Evolutionary conservation across 306 rosid genomes (phyloP), one percentile per base, ranked within the genome.

Genomic region (Sophora flavescens): DNA sequence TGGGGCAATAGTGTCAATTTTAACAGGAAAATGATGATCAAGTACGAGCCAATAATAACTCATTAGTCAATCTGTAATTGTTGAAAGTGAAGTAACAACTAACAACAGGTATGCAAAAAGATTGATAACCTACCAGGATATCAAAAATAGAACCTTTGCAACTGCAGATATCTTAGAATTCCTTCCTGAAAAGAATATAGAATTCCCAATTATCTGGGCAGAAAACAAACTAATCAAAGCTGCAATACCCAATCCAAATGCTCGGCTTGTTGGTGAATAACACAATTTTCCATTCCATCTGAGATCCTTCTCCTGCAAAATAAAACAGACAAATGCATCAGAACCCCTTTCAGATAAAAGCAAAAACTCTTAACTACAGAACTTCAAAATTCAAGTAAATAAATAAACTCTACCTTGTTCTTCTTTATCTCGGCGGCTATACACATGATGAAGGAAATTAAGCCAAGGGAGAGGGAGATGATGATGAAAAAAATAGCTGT

Each of bases 111-210:
- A 12, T 41, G 35, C 63, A 70, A 66, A 73, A 66, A 70, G 67
- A 81, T 70, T 33, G 83, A 76, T 14, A 6, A 81, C 91, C 30
- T 79, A 93, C 98, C 97, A 93, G 67, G 98, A 89, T 63, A 91
- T 45, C 26, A 68, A 60, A 57, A 81, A 50, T 62, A 91, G 91
- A 80, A 76, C 8, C 82, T 74, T 83, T 28, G 84, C 78, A 68
- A 58, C 9, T 15, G 26, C 6, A 35, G 87, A 84, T 10, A 35
- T 71, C 75, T 80, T 88, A 52, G 50, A 63, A 13, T 61, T 78
- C 67, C 78, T 22, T 57, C 70, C 70, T 41, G 82, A 81, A 39
- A 84, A 64, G 26, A 84, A 33, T 30, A 81, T 51, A 53, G 73
- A 78, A 86, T 83, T 93, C 8, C 86, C 96, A 22, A 86, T 53